A percentile compares a stretch with the other conserved stretches of the same genome.
phyloP scores from a whole-genome alignment of 768 basidiomycete genomes.

The Cystofilobasidium macerans region DNA sequence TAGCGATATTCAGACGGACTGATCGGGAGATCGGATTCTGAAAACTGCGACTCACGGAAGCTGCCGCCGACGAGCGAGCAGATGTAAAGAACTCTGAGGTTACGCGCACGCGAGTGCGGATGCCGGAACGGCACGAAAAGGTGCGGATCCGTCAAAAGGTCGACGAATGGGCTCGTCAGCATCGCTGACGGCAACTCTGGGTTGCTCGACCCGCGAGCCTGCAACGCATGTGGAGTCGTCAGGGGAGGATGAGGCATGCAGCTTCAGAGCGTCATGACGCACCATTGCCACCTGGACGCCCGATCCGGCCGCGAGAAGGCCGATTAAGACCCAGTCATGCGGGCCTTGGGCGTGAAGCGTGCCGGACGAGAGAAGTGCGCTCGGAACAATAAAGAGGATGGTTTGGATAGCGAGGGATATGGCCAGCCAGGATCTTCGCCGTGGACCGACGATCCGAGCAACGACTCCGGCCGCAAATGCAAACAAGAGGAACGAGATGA shows the following conservation, averaged over 20 bases:
- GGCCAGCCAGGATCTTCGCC: not conserved
- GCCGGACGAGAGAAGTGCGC: not conserved
- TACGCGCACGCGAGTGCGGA: not conserved
- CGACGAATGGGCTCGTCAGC: conserved; percentile 21
- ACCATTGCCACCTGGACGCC: conserved; percentile 17
- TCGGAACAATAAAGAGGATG: not conserved
- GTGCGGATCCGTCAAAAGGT: conserved; percentile 11
- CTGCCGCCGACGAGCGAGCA: conserved; percentile 11
- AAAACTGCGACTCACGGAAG: not conserved
- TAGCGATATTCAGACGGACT: not conserved
- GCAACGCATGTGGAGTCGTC: not conserved
- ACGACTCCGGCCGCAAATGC: not conserved
- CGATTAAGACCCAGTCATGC: conserved; percentile 5
- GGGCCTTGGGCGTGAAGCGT: not conserved
- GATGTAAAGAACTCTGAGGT: conserved; percentile 8
- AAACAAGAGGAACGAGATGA: conserved; percentile 15
- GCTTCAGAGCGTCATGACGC: not conserved
- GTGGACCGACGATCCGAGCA: not conserved
- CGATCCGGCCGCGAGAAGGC: conserved; percentile 5
- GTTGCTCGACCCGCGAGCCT: not conserved
- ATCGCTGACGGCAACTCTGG: conserved; percentile 1
- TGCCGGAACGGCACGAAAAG: conserved; percentile 1
- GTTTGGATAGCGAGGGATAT: not conserved
- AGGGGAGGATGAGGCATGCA: not conserved
- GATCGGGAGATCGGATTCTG: not conserved